Percentiles rank a stretch among this genome's conserved stretches.
phyloP scores from a whole-genome alignment of 73 alveolate species.

The Paramecium caudatum region DNA sequence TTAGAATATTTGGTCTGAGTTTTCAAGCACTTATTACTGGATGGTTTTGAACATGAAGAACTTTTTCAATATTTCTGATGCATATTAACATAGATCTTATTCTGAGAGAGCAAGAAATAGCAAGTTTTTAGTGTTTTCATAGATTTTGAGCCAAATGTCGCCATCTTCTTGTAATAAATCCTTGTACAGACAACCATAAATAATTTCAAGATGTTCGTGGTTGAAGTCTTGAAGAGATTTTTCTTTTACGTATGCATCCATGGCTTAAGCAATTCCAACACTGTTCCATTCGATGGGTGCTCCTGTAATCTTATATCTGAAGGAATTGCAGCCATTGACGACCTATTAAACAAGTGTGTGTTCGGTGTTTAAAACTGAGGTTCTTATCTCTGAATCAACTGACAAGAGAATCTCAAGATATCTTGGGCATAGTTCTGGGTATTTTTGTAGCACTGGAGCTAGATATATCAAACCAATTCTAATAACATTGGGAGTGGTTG shows the following conservation, averaged over 20 bases:
- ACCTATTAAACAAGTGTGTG: conserved; percentile 81
- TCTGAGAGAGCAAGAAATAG: conserved; percentile 66
- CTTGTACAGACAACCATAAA: conserved; percentile 82
- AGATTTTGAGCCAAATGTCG: conserved; percentile 71
- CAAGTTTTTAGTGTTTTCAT: conserved; percentile 56
- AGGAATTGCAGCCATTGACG: conserved; percentile 86
- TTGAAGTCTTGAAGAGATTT: conserved; percentile 77
- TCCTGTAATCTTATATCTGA: conserved; percentile 83
- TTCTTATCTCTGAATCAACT: conserved; percentile 83
- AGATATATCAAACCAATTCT: conserved; percentile 86
- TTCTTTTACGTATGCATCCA: conserved; percentile 82
- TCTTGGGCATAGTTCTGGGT: conserved; percentile 83
- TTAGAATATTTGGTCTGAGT: conserved; percentile 36
- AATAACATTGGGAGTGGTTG: conserved; percentile 58
- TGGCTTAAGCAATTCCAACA: conserved; percentile 84
- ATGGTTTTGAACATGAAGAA: conserved; percentile 73
- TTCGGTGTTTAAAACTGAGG: conserved; percentile 80
- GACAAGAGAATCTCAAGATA: conserved; percentile 82
- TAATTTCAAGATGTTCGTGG: conserved; percentile 86
- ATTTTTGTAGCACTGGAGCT: conserved; percentile 85
- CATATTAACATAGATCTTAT: conserved; percentile 71
- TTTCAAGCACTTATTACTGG: conserved; percentile 44
- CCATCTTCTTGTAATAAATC: conserved; percentile 55
- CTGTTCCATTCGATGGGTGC: conserved; percentile 92
- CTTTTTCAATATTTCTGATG: conserved; percentile 58